phyloP scores from a whole-genome alignment of 257 asterid genomes.

The Gentiana macrophylla region DNA sequence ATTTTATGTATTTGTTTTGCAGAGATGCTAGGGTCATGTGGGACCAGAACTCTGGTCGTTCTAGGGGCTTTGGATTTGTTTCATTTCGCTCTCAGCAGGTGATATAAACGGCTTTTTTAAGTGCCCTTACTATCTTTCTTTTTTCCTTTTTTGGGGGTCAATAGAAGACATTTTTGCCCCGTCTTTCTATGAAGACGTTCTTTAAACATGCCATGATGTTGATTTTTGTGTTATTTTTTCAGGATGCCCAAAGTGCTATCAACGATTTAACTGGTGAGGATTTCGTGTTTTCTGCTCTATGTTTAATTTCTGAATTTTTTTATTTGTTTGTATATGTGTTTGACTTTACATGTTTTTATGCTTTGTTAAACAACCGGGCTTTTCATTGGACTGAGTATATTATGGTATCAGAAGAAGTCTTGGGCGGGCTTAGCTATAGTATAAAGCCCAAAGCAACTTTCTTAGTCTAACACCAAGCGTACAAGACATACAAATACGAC shows the following conservation, averaged over 20 bases:
- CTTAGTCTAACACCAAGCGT: no score
- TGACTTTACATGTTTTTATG: no score
- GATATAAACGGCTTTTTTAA: background rate
- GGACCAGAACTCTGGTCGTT: slow-evolving; percentile 94
- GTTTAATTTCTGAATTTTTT: background rate
- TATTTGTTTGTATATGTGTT: no score
- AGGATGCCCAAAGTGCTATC: slow-evolving; percentile 84
- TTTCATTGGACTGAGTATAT: no score
- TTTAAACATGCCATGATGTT: background rate
- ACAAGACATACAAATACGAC: no score
- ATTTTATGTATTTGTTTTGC: slow-evolving; percentile 8
- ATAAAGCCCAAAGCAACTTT: no score
- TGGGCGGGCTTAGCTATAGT: no score
- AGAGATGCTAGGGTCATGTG: slow-evolving; percentile 97
- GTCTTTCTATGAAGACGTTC: background rate
- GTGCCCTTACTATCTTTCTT: background rate
- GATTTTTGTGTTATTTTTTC: slow-evolving; percentile 14
- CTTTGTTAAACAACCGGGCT: no score
- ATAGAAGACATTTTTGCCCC: background rate
- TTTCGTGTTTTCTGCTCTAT: background rate
- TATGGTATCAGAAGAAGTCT: no score
- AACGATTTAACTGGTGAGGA: slow-evolving; percentile 69
- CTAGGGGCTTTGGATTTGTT: slow-evolving; percentile 90
- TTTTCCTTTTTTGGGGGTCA: background rate
- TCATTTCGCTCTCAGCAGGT: slow-evolving; percentile 87